phyloP scores from a whole-genome alignment of 331 rosid genomes.

The Dryas integrifolia region DNA sequence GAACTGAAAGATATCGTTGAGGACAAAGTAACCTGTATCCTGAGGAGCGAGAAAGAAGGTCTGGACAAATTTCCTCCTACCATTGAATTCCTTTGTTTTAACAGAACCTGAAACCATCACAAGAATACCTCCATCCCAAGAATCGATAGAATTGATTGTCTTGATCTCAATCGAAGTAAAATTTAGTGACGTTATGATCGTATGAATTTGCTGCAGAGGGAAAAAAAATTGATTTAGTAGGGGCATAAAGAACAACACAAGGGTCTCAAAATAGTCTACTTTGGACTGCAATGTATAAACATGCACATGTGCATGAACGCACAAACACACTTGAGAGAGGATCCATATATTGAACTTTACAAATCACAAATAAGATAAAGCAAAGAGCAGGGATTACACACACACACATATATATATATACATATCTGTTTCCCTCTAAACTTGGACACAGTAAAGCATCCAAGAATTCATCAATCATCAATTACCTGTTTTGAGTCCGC shows the following conservation, averaged over 20 bases:
- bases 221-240: constrained; percentile 7
- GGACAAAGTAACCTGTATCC: constrained; percentile 76
- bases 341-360: neutral
- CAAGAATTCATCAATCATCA: too few relatives aligned
- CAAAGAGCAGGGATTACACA: neutral
- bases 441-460: too few relatives aligned
- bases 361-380: neutral
- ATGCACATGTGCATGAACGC: neutral
- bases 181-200: constrained; percentile 52
- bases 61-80: constrained; percentile 67
- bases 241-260: neutral
- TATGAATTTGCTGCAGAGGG: constrained; percentile 63
- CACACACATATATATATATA: too few relatives aligned
- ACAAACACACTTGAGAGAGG: neutral
- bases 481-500: too few relatives aligned
- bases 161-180: constrained; percentile 62
- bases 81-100: constrained; percentile 50
- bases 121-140: constrained; percentile 72
- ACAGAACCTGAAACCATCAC: constrained; percentile 82
- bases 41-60: constrained; percentile 87
- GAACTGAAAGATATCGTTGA: constrained; percentile 74
- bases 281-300: neutral
- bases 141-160: constrained; percentile 74
- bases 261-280: neutral
- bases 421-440: too few relatives aligned